Base-by-base conservation (phyloP, 805 yeast genomes). In the Kuraishia floccosa region DNA sequence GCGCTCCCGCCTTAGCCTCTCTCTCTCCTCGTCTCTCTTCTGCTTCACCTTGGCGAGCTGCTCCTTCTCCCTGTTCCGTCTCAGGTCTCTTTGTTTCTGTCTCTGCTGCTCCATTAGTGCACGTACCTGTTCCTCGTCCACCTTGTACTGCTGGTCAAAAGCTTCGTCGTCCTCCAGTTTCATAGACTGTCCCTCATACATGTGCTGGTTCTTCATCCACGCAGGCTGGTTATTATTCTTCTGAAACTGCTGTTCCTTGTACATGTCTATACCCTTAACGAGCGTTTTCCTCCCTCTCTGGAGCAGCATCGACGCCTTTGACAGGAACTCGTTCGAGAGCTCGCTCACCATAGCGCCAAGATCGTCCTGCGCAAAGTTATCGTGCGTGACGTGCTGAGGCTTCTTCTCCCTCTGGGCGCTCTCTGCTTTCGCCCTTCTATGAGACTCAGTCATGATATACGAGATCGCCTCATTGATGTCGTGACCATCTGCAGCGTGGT, bases 191-290 rank as follows among this genome's bases (percentile, higher is more conserved):
- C 56, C 55, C 34, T 61, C 68, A 40, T 76, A 65, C 40, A 44
- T 56, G 10, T 54, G 59, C 41, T 70, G 76, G 36, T 71, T 66
- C 34, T 58, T 64, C 86, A 83, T 76, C 94, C 94, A 83, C 2
- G 76, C 72, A 0, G 94, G 94, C 39, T 57, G 46, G 30, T 52
- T 50, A 25, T 50, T 49, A 26, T 45, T 46, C 9, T 46, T 46
- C 26, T 47, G 42, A 34, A 48, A 31, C 24, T 39, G 50, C 27
- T 50, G 52, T 22, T 48, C 51, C 38, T 68, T 70, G 41, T 76
- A 69, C 45, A 68, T 69, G 31, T 72, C 80, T 18, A 77, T 56
- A 25, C 80, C 81, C 40, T 72, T 70, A 38, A 72, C 68, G 8
- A 80, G 59, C 23, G 76, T 73, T 35, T 73, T 63, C 32, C 65